Evolutionary conservation across 2,329 filamentous ascomycete genomes (phyloP), one percentile per base, ranked within the genome.

Genomic region (Ophiostoma australiae): DNA sequence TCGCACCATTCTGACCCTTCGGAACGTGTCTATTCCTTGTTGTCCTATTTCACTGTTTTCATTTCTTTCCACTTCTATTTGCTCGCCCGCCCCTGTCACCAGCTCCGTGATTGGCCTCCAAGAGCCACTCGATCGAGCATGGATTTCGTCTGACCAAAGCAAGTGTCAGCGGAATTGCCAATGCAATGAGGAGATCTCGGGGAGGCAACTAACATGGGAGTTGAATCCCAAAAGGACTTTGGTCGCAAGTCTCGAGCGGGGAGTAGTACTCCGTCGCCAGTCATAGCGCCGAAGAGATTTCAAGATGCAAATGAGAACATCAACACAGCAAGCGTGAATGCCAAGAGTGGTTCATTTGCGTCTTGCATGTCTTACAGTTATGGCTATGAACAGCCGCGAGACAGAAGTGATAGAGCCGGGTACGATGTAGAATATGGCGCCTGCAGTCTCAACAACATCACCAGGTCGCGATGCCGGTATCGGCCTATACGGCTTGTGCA

Each of bases 81-180:
- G 66, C 39, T 6, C 39, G 1, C n/a, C 48, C 35, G 31, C 44
- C 48, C 48, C 67, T 71, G 48, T 70, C 27, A 39, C 66, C 70
- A 69, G 65, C 20, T 5, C n/a, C 31, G n/a, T 71, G 61, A 73
- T 73, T 63, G 72, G 70, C 69, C 67, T n/a, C 7, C n/a, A n/a
- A 17, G 39, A 67, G 65, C 66, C 39, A 67, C 37, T 67, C n/a
- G 66, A 44, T 20, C 15, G 48, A 52, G 41, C 55, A 65, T 71
- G 39, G 33, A 71, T 70, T 72, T 63, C 39, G 37, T 73, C 70
- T 74, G 73, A 73, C 73, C 74, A 73, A 58, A 35, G 5, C 4
- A 13, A 67, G 68, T 67, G 74, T 75, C 72, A 75, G 74, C 73
- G 20, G 68, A 73, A 73, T 71, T 72, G 66, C 11, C 17, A 58